Percentiles rank a stretch among this genome's conserved stretches.
Conservation (phyloP, 1,284 basidiomycete genomes). For the Tetrapyrgos nigripes region DNA sequence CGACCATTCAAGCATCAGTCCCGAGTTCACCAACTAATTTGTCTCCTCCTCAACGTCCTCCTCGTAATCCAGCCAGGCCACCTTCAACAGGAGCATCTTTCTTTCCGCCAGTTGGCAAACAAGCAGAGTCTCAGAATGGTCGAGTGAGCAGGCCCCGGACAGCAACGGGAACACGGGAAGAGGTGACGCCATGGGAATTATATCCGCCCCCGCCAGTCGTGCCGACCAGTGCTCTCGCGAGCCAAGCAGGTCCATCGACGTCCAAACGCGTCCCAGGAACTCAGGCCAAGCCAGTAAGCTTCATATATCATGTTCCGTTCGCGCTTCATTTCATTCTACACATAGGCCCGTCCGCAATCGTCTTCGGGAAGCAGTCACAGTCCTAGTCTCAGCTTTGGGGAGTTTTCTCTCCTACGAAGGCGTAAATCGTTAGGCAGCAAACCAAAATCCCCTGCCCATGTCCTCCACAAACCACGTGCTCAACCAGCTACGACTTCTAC, state of each 20-base stretch:
- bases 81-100: background rate
- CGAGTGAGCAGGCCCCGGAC: constrained; percentile 15
- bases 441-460: constrained; percentile 9
- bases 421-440: constrained; percentile 23
- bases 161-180: constrained; percentile 35
- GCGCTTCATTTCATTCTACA: background rate
- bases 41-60: constrained; percentile 20
- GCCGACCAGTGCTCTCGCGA: background rate
- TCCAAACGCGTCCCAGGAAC: background rate
- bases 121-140: constrained; percentile 1
- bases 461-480: constrained; percentile 11
- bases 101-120: background rate
- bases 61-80: constrained; percentile 29
- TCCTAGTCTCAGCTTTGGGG: constrained; percentile 15
- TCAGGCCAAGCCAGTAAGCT: background rate
- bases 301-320: background rate
- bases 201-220: constrained; percentile 38
- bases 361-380: constrained; percentile 8
- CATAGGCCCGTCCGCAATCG: constrained; percentile 14
- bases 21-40: constrained; percentile 22
- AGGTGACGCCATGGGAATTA: constrained; percentile 46
- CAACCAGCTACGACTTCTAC: background rate
- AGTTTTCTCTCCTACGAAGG: constrained; percentile 17
- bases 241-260: background rate
- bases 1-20: constrained; percentile 15